Evolutionary conservation across 2,329 filamentous ascomycete species (phyloP), one percentile per base, ranked within the genome.

Genomic region (Penicillium sp.): DNA sequence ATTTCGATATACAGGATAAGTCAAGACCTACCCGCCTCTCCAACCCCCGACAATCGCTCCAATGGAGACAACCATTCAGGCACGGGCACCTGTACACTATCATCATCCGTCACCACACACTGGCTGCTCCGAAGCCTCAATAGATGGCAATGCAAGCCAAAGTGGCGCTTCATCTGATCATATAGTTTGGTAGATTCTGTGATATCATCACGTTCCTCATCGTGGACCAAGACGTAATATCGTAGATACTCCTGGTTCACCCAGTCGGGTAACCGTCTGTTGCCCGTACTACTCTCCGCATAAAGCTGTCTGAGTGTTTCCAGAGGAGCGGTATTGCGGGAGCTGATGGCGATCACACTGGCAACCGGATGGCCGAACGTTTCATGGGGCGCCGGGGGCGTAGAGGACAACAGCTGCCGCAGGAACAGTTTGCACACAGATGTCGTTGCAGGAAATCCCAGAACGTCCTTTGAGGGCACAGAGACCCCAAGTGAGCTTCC

Each of bases 91-190:
- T 82, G 80, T 54, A 88, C 80, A 57, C 87, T 91, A 59, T 97
- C 91, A 61, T 96, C 90, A 63, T 97, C 93, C 1, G 88, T 90
- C 48, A 90, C 81, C 23, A 87, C 83, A 63, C 88, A 91, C 60
- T 89, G 86, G 25, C 81, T 85, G 57, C 87, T 94, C 53, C 91
- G 80, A 35, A 98, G 72, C 48, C 94, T 77, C 21, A 98, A 74
- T 8, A 98, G 75, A 67, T 98, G 93, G 61, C 93, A 98, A 66
- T 98, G 90, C 33, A 97, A 73, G 2, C 93, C 93, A 50, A 98
- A 87, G 67, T 96, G 88, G n/a, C 93, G 82, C 68, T 97, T 98
- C 94, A 98, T 98, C 65, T 96, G 88, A 55, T 98, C 93, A 65
- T 95, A 98, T 18, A 97, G 74, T 13, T 82, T 80, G 65, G 91